phyloP scores from a whole-genome alignment of 257 asterid genomes.

The Gentiana dahurica region DNA sequence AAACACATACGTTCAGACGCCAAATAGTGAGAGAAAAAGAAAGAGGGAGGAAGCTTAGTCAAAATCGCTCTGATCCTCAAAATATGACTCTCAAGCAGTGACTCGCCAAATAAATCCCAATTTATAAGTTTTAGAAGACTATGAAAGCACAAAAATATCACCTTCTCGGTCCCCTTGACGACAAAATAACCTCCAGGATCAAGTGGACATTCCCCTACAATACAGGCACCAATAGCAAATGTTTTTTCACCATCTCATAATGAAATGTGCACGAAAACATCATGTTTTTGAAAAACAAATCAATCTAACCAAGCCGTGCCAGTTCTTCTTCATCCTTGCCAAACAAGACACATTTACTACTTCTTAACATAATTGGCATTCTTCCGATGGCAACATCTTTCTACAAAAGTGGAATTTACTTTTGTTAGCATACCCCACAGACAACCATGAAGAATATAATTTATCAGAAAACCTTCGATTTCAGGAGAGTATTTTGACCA shows the following conservation, averaged over 20 bases:
- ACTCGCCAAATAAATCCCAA: too few species aligned
- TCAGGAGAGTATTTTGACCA: slow-evolving; percentile 5
- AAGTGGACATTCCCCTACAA: slow-evolving; percentile 89
- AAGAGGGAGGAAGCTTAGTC: not conserved
- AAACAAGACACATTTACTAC: slow-evolving; percentile 51
- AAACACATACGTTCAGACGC: not conserved
- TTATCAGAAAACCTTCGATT: slow-evolving; percentile 12
- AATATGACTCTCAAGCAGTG: not conserved
- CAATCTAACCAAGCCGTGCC: slow-evolving; percentile 53
- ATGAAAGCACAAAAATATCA: slow-evolving; percentile 16
- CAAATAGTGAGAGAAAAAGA: not conserved
- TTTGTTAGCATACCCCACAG: slow-evolving; percentile 3
- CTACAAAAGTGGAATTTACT: slow-evolving; percentile 22
- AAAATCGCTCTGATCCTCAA: not conserved
- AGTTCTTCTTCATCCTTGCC: slow-evolving; percentile 90
- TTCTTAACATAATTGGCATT: slow-evolving; percentile 92
- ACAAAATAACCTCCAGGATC: slow-evolving; percentile 97
- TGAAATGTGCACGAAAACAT: not conserved
- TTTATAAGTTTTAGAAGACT: not conserved
- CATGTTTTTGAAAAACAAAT: slow-evolving; percentile 7
- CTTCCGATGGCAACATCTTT: slow-evolving; percentile 48
- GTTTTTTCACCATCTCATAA: not conserved
- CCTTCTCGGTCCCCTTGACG: slow-evolving; percentile 92
- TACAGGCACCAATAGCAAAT: not conserved
- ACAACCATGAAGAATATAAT: slow-evolving; percentile 20